These are phyloP conservation scores for Solidago caesia DNA, from an alignment of 129 eudicot species.

Conservation along the genomic window DNA sequence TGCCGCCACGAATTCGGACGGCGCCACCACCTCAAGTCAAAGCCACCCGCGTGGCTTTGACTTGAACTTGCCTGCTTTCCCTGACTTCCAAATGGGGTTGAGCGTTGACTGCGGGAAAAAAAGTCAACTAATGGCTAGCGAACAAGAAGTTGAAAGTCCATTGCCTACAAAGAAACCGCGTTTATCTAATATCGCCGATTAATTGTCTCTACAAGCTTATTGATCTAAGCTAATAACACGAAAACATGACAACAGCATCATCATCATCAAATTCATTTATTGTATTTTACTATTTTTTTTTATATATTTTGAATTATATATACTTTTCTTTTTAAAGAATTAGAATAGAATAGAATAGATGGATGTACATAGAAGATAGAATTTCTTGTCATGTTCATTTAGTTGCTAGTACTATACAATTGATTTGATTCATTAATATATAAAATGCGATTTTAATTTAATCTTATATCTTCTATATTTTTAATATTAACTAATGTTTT, in stretches of 20 bases:
- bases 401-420: slow-evolving; percentile 7
- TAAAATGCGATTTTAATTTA: neutral
- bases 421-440: slow-evolving; percentile 4
- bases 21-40: slow-evolving; percentile 26
- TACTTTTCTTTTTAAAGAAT: neutral
- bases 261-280: slow-evolving; percentile 20
- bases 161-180: slow-evolving; percentile 61
- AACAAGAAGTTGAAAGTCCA: slow-evolving; percentile 84
- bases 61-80: slow-evolving; percentile 52
- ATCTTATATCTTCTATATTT: neutral
- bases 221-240: no score
- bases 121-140: slow-evolving; percentile 38
- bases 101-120: slow-evolving; percentile 40
- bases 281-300: neutral
- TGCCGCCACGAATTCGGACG: slow-evolving; percentile 35
- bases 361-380: slow-evolving; percentile 26
- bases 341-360: slow-evolving; percentile 9
- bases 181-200: slow-evolving; percentile 26
- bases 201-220: neutral
- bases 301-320: neutral
- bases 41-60: slow-evolving; percentile 39
- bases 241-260: neutral
- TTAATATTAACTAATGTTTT: no score
- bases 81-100: slow-evolving; percentile 37
- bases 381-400: neutral